Evolutionary conservation across 176 grass and related monocot genomes (phyloP).

Genomic region (Luzula sylvatica): DNA sequence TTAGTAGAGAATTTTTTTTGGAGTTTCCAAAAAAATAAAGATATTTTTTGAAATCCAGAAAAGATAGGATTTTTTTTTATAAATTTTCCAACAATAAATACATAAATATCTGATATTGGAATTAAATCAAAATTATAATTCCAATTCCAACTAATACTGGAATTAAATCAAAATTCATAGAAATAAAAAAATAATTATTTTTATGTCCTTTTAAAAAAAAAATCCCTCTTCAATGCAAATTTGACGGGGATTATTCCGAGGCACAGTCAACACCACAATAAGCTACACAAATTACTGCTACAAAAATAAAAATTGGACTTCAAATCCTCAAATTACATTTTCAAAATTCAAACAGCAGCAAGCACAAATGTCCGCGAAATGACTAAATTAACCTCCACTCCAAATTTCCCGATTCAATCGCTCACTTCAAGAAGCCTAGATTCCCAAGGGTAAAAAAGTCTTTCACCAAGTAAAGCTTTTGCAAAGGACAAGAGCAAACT

Average conservation of each 20-base stretch:
- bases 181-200: too few relatives aligned
- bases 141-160: too few relatives aligned
- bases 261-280: background rate
- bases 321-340: slow-evolving; percentile 4
- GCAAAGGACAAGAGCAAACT: slow-evolving; percentile 25
- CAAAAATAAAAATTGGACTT: slow-evolving; percentile 6
- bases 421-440: background rate
- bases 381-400: background rate
- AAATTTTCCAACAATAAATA: background rate
- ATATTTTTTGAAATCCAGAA: too few relatives aligned
- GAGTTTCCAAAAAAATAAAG: too few relatives aligned
- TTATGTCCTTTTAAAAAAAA: too few relatives aligned
- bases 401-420: background rate
- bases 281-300: background rate
- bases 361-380: slow-evolving; percentile 14
- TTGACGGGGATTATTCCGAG: background rate
- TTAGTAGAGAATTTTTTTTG: too few relatives aligned
- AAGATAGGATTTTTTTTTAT: too few relatives aligned
- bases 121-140: too few relatives aligned
- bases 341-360: slow-evolving; percentile 23
- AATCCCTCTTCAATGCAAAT: too few relatives aligned
- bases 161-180: background rate
- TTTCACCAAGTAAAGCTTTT: background rate
- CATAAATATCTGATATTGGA: background rate
- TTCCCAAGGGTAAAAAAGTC: slow-evolving; percentile 4